Percentiles rank a stretch among this genome's conserved stretches.
Evolutionary conservation across 2,329 filamentous ascomycete genomes (phyloP).

Genomic region (Ceratocystiopsis sp.): DNA sequence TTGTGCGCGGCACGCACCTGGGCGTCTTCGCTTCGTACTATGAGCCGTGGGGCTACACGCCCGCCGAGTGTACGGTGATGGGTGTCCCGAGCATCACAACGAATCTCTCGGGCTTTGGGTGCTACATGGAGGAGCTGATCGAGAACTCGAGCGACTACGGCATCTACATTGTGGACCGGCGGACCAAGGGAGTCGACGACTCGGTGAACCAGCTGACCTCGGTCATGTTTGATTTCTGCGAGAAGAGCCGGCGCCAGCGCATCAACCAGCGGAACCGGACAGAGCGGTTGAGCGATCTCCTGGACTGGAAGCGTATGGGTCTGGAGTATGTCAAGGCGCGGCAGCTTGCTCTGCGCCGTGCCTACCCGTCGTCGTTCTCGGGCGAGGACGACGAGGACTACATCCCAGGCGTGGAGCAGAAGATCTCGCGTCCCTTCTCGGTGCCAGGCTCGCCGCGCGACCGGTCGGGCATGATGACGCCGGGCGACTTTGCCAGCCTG

Average conservation of each 20-base stretch:
- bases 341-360: slow-evolving; percentile 76
- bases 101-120: slow-evolving; percentile 93
- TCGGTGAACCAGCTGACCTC: slow-evolving; percentile 88
- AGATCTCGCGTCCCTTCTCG: slow-evolving; percentile 87
- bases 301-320: slow-evolving; percentile 99
- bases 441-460: slow-evolving; percentile 87
- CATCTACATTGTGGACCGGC: slow-evolving; percentile 95
- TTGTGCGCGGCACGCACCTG: slow-evolving; percentile 89
- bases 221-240: slow-evolving; percentile 85
- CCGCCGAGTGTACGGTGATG: slow-evolving; percentile 97
- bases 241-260: slow-evolving; percentile 85
- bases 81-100: slow-evolving; percentile 96
- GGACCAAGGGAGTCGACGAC: slow-evolving; percentile 90
- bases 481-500: slow-evolving; percentile 89
- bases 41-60: slow-evolving; percentile 98
- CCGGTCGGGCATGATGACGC: slow-evolving; percentile 94
- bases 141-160: slow-evolving; percentile 97
- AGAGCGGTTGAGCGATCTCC: slow-evolving; percentile 79
- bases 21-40: slow-evolving; percentile 97
- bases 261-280: slow-evolving; percentile 98
- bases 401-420: slow-evolving; percentile 82
- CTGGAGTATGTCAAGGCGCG: slow-evolving; percentile 98
- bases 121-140: slow-evolving; percentile 98
- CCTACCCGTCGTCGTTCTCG: slow-evolving; percentile 75
- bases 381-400: slow-evolving; percentile 73